These are phyloP conservation scores for Chrysanthemum lavandulifolium DNA, from an alignment of 129 eudicot species.

Conservation along the genomic window DNA sequence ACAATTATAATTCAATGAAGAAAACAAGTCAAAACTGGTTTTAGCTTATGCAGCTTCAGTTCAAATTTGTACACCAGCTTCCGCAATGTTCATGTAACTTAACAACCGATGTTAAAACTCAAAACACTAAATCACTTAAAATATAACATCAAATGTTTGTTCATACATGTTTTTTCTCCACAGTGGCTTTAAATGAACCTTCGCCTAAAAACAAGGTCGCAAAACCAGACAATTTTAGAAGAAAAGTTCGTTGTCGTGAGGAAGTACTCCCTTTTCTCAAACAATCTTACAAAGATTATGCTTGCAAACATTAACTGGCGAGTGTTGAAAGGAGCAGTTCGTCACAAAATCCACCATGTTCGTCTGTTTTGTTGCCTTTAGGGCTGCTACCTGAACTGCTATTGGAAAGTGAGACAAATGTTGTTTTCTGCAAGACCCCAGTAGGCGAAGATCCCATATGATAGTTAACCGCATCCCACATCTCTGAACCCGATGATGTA, in stretches of 20 bases:
- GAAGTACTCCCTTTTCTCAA: not conserved
- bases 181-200: slow-evolving; percentile 18
- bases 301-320: slow-evolving; percentile 29
- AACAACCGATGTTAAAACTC: not conserved
- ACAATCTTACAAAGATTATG: slow-evolving; percentile 28
- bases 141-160: slow-evolving; percentile 14
- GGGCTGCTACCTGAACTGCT: slow-evolving; percentile 84
- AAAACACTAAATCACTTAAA: slow-evolving; percentile 21
- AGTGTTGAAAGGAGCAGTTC: slow-evolving; percentile 55
- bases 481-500: slow-evolving; percentile 20
- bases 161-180: slow-evolving; percentile 15
- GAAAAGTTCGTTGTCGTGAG: not conserved
- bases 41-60: too few species aligned
- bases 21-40: too few species aligned
- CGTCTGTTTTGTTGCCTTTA: slow-evolving; percentile 34
- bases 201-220: slow-evolving; percentile 31
- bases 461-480: slow-evolving; percentile 51
- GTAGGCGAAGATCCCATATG: slow-evolving; percentile 75
- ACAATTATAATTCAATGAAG: too few species aligned
- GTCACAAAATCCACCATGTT: slow-evolving; percentile 36
- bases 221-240: slow-evolving; percentile 23
- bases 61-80: too few species aligned
- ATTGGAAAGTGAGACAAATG: slow-evolving; percentile 72
- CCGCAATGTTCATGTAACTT: too few species aligned
- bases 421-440: slow-evolving; percentile 69